These are phyloP conservation scores for Tylopilus subfusipes DNA, from an alignment of 768 basidiomycete species.

Conservation along the genomic window DNA sequence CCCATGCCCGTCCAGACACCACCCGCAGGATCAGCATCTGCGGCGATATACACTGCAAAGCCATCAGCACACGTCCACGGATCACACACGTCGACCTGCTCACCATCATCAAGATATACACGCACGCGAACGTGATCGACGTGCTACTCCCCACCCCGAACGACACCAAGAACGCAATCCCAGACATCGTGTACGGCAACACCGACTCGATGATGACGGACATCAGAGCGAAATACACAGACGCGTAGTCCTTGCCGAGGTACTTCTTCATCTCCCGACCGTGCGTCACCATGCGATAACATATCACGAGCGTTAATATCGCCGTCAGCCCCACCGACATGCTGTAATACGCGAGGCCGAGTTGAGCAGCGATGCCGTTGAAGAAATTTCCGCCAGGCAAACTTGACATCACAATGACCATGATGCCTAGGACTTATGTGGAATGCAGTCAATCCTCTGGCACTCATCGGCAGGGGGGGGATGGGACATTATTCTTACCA, in stretches of 20 bases:
- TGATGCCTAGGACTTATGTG: constrained; percentile 16
- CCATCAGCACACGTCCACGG: not conserved
- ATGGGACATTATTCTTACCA: constrained; percentile 14
- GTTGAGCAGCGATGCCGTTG: constrained; percentile 6
- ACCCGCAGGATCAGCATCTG: constrained; percentile 26
- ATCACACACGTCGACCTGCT: not conserved
- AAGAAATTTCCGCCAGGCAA: constrained; percentile 20
- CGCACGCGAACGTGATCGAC: constrained; percentile 13
- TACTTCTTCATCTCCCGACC: constrained; percentile 7
- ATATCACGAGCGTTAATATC: constrained; percentile 19
- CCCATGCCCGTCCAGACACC: constrained; percentile 17
- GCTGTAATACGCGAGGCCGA: constrained; percentile 21
- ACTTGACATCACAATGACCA: constrained; percentile 14
- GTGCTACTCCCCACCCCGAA: constrained; percentile 16
- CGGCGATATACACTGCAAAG: constrained; percentile 21
- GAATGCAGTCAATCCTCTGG: not conserved
- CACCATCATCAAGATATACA: constrained; percentile 27
- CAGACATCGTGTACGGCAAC: constrained; percentile 25
- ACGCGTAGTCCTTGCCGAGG: constrained; percentile 21
- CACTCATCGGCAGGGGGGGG: no score
- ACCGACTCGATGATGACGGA: constrained; percentile 23
- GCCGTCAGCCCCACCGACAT: constrained; percentile 20
- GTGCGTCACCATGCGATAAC: constrained; percentile 15
- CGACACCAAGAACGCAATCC: constrained; percentile 23
- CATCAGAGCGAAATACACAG: constrained; percentile 17